Base-by-base conservation (phyloP, 768 basidiomycete genomes). In the Terana coerulea region DNA sequence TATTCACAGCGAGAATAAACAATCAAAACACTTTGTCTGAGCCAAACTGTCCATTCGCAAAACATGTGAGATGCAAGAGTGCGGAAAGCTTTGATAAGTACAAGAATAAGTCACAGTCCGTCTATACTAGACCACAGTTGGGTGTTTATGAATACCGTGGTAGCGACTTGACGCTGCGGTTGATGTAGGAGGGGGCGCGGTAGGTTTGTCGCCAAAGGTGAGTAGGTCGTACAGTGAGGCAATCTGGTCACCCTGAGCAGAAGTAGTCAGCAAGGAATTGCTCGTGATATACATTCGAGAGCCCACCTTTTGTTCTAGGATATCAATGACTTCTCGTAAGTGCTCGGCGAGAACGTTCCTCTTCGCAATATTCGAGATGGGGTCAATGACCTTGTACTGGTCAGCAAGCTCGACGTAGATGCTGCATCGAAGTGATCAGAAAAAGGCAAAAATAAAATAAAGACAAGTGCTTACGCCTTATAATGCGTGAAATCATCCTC, bases 401-500 rank as follows among this genome's bases (percentile, higher is more conserved):
- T 97, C 93, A 1, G 95, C 87, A 21, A 98, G 76, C 62, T 93
- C 90, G 47, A 84, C 70, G 59, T 98, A 99, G 42, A 97, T 84
- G 59, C 95, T 98, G 61, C 22, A 41, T 25, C 19, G 9, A 30
- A n/a, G n/a, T n/a, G n/a, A n/a, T n/a, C n/a, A n/a, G n/a, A 42
- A 37, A 6, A n/a, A 47, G 34, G 15, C 29, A 36, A 51, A 49
- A 19, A 21, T 40, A 26, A 21, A 22, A 36, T 35, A 10, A 39
- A 29, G 22, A 21, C 30, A 28, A 6, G 17, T 21, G 72, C 83
- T 25, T 58, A 98, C 97, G 87, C 84, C 70, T 92, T 97, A 67
- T 95, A 95, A 69, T 93, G 91, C 30, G 81, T 81, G 62, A 98
- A 98, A 64, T 99, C 95, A 54, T 93, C 93, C 64, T 98, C 95